A percentile compares a stretch with the other conserved stretches of the same genome.
Conservation (phyloP, 2,329 filamentous ascomycete species). For the Fusarium xylarioides region DNA sequence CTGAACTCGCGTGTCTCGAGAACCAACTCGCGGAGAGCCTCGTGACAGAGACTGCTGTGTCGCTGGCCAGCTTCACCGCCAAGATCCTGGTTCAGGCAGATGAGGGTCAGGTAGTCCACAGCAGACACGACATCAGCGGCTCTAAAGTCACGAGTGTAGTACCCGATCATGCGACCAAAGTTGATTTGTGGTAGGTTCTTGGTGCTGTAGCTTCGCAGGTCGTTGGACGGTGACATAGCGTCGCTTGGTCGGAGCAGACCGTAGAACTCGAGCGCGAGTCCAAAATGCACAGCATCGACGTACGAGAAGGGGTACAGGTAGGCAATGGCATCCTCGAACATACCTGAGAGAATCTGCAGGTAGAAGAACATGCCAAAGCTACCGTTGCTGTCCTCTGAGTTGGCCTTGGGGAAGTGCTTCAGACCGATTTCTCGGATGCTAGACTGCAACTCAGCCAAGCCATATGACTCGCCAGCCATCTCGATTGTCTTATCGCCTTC, state of each 20-base stretch:
- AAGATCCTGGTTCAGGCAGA: constrained; percentile 90
- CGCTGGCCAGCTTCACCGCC: constrained; percentile 76
- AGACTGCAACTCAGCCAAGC: constrained; percentile 73
- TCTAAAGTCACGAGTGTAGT: constrained; percentile 96
- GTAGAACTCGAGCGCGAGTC: constrained; percentile 87
- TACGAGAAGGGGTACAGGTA: constrained; percentile 94
- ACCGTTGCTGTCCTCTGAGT: constrained; percentile 77
- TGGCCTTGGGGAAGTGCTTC: constrained; percentile 86
- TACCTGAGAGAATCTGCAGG: constrained; percentile 86
- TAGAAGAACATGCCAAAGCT: constrained; percentile 93
- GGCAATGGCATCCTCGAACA: constrained; percentile 92
- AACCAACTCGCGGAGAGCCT: constrained; percentile 91
- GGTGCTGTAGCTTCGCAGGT: constrained; percentile 72
- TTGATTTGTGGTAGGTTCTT: constrained; percentile 83
- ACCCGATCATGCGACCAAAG: constrained; percentile 91
- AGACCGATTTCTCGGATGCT: constrained; percentile 89
- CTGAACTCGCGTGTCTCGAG: constrained; percentile 98
- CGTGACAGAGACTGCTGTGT: constrained; percentile 86
- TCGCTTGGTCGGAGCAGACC: constrained; percentile 88
- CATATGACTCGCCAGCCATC: constrained; percentile 72
- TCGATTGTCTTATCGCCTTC: constrained; percentile 71
- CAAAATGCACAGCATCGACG: constrained; percentile 93
- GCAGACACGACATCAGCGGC: constrained; percentile 88
- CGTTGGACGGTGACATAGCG: constrained; percentile 76
- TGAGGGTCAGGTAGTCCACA: constrained; percentile 90